Evolutionary conservation across 148 eudicot genomes (phyloP), one percentile per base, ranked within the genome.

Genomic region (Chenopodium album): DNA sequence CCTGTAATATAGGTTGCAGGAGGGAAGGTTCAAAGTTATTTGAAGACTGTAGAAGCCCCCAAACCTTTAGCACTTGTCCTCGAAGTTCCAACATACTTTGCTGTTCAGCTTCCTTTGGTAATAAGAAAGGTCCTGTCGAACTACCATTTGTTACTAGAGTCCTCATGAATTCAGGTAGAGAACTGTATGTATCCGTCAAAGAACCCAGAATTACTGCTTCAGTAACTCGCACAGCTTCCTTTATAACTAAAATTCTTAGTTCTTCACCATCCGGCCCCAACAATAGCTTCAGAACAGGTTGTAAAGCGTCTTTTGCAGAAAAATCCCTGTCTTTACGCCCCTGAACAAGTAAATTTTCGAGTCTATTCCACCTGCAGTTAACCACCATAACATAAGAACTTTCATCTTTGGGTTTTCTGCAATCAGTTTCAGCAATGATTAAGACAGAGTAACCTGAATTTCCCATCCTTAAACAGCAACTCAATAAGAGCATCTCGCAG

Each of bases 401-500:
- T 64, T 77, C 46, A 20, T 32, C 62, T 50, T 52, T 76, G n/a
- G n/a, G 67, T 73, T 56, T 78, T 62, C n/a, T 62, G 76, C 32
- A 73, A 62, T 81, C 65, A 77, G 6, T 77, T 81, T 11, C 68
- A 59, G 17, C 54, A 80, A 50, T 26, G 65, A 44, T 56, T 41
- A 70, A 73, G 29, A 77, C 63, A 7, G 64, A 32, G 37, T 59
- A 84, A 86, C 99, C 99, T 96, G 93, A 96, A 96, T 82, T 85
- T 92, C 71, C 94, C 97, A 80, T 94, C 99, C 89, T 96, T 96
- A 81, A 96, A 96, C 76, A 96, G 89, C 88, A 96, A 89, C 89
- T 96, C 99, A 78, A 96, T 92, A 76, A 96, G 92, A 83, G 99
- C 98, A 89, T 96, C 99, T 90, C 99, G 91, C 74, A 96, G 94